phyloP scores from a whole-genome alignment of 2,329 filamentous ascomycete species.

The Aspergillus sojae region DNA sequence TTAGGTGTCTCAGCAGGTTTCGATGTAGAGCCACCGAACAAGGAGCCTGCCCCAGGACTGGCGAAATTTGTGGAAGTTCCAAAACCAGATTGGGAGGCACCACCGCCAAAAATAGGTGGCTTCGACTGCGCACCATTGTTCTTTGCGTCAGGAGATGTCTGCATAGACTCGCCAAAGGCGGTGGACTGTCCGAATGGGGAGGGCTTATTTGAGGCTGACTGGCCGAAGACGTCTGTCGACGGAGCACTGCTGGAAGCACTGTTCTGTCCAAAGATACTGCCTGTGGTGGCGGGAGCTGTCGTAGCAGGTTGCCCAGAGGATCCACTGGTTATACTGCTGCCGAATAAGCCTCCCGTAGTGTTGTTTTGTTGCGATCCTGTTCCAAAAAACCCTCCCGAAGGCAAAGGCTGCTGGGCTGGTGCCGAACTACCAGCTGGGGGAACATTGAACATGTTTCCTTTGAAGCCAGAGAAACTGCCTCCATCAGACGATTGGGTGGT shows the following conservation, averaged over 20 bases:
- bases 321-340: slow-evolving; percentile 16
- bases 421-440: slow-evolving; percentile 25
- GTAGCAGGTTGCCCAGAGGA: slow-evolving; percentile 18
- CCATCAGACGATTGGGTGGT: slow-evolving; percentile 23
- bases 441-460: slow-evolving; percentile 37
- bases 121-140: slow-evolving; percentile 19
- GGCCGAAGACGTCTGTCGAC: slow-evolving; percentile 26
- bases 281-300: slow-evolving; percentile 21
- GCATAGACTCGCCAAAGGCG: slow-evolving; percentile 33
- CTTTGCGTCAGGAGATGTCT: slow-evolving; percentile 37
- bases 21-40: slow-evolving; percentile 24
- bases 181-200: slow-evolving; percentile 33
- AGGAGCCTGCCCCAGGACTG: slow-evolving; percentile 15
- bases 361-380: slow-evolving; percentile 17
- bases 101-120: slow-evolving; percentile 26
- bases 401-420: slow-evolving; percentile 25
- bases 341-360: slow-evolving; percentile 21
- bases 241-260: slow-evolving; percentile 18
- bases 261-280: slow-evolving; percentile 27
- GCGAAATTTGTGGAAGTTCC: slow-evolving; percentile 20
- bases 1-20: slow-evolving; percentile 23
- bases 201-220: slow-evolving; percentile 24
- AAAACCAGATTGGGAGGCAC: slow-evolving; percentile 20
- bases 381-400: slow-evolving; percentile 25
- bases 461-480: slow-evolving; percentile 31